These are phyloP conservation scores for Candida pseudofarinosa DNA, from an alignment of 805 yeast species.

Conservation along the genomic window DNA sequence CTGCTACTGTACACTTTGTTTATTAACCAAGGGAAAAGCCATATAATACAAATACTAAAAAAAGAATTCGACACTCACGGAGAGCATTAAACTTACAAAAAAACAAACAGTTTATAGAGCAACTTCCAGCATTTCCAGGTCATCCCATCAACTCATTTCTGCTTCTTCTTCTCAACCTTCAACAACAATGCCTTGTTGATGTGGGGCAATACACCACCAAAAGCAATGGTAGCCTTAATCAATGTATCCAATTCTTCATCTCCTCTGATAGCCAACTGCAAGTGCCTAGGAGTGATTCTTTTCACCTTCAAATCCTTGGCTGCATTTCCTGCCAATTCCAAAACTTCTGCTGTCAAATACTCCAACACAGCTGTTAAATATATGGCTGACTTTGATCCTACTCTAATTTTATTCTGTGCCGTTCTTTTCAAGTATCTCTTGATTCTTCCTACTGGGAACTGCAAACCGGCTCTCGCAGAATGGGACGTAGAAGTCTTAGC, in stretches of 20 bases:
- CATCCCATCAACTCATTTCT: conserved; percentile 6
- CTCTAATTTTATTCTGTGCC: conserved; percentile 78
- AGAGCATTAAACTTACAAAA: neutral
- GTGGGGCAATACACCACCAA: conserved; percentile 97
- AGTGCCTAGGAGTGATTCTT: conserved; percentile 96
- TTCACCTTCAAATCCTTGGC: conserved; percentile 93
- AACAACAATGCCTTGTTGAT: conserved; percentile 77
- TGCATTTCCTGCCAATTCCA: conserved; percentile 97
- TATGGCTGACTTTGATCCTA: conserved; percentile 85
- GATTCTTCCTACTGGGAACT: conserved; percentile 98
- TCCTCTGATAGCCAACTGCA: conserved; percentile 95
- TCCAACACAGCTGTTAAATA: conserved; percentile 94
- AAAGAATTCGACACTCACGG: neutral
- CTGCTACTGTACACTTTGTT: neutral
- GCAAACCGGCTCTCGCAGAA: conserved; percentile 91
- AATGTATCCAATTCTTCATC: conserved; percentile 95
- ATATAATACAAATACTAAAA: neutral
- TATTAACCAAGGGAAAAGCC: neutral
- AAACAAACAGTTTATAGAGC: neutral
- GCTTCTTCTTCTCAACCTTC: conserved; percentile 64
- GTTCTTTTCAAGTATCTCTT: conserved; percentile 91
- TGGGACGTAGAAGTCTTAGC: conserved; percentile 80
- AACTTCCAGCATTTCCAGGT: neutral
- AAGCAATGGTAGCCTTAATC: conserved; percentile 93
- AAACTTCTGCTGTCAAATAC: conserved; percentile 93